phyloP scores from a whole-genome alignment of 1,284 basidiomycete species.

The Ustilago bromivora region DNA sequence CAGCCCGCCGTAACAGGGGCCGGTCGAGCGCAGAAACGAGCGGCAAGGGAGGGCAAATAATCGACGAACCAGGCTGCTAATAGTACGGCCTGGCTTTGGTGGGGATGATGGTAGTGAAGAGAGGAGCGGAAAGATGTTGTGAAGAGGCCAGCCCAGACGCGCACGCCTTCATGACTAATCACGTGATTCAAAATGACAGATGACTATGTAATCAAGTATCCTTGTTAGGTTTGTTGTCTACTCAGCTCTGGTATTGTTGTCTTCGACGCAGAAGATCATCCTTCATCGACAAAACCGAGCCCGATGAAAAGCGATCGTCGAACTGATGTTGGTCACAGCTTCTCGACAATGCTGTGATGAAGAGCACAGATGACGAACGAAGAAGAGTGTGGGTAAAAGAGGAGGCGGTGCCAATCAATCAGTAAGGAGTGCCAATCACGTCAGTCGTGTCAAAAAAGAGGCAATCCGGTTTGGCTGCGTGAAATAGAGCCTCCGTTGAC shows the following conservation, averaged over 20 bases:
- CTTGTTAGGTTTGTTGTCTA: neutral
- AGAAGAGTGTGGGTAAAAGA: neutral
- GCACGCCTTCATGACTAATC: too few species aligned
- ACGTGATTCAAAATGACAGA: slow-evolving; percentile 9
- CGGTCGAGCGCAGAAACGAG: too few species aligned
- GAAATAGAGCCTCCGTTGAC: slow-evolving; percentile 6
- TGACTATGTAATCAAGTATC: slow-evolving; percentile 15
- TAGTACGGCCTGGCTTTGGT: too few species aligned
- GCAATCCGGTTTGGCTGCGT: slow-evolving; percentile 19
- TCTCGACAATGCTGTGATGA: slow-evolving; percentile 18
- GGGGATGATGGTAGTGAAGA: too few species aligned
- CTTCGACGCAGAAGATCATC: neutral
- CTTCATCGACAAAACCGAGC: neutral
- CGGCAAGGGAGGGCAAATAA: too few species aligned
- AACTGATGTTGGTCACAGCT: neutral
- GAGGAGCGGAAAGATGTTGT: too few species aligned
- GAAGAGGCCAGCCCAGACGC: too few species aligned
- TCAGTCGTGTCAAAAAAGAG: slow-evolving; percentile 38
- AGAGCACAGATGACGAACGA: slow-evolving; percentile 4
- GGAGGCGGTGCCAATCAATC: slow-evolving; percentile 6
- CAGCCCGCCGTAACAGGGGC: too few species aligned
- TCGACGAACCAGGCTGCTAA: too few species aligned
- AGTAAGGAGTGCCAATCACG: slow-evolving; percentile 29
- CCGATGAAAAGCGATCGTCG: neutral
- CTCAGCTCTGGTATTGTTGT: slow-evolving; percentile 11